Evolutionary conservation across 2,329 filamentous ascomycete species (phyloP).

Genomic region (Geosmithia morbida): DNA sequence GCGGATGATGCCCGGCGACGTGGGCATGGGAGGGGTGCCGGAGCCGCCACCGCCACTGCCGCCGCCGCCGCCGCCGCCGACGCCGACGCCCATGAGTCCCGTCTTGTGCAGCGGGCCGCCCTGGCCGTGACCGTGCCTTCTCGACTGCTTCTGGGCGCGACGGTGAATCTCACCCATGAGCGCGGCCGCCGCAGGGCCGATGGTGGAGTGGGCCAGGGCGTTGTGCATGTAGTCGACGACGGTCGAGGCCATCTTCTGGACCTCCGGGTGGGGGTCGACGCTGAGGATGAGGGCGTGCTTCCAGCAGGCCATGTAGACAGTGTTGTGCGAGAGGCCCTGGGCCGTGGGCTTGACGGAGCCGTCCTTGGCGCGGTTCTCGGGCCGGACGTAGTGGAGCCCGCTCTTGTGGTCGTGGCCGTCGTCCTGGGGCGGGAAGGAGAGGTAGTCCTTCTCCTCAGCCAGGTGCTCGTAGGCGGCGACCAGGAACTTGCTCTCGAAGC

Average conservation of each 20-base stretch:
- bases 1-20: constrained; percentile 42
- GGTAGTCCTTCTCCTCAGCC: constrained; percentile 63
- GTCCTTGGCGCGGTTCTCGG: constrained; percentile 39
- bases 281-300: constrained; percentile 83
- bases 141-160: constrained; percentile 29
- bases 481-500: constrained; percentile 84
- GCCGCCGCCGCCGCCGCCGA: constrained; percentile 19
- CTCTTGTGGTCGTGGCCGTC: constrained; percentile 45
- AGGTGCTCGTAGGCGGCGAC: constrained; percentile 88
- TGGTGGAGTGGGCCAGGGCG: constrained; percentile 60
- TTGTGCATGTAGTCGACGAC: constrained; percentile 79
- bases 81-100: constrained; percentile 21
- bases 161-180: constrained; percentile 61
- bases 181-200: constrained; percentile 54
- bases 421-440: constrained; percentile 38
- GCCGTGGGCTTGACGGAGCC: constrained; percentile 41
- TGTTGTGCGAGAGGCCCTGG: constrained; percentile 63
- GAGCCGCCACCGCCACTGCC: constrained; percentile 17
- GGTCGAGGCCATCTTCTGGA: constrained; percentile 71
- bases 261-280: constrained; percentile 87
- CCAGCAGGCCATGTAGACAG: constrained; percentile 88
- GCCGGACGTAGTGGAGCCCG: constrained; percentile 46
- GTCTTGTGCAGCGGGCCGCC: constrained; percentile 28
- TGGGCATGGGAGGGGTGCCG: constrained; percentile 26
- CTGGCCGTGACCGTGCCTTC: constrained; percentile 11